These are phyloP conservation scores for Corylus heterophylla DNA, from an alignment of 306 rosid species.

Conservation along the genomic window DNA sequence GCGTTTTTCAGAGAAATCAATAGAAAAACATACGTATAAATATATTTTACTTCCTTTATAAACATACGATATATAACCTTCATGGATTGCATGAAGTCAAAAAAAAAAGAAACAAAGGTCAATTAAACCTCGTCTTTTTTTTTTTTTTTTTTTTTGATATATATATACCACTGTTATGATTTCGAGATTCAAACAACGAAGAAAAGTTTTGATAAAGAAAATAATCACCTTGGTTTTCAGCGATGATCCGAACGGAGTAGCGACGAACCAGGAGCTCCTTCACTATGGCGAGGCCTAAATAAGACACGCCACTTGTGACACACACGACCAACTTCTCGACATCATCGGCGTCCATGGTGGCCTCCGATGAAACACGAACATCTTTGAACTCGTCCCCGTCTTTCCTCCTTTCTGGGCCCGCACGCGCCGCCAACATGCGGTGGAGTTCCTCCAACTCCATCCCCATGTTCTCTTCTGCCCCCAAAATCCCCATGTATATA, in stretches of 20 bases:
- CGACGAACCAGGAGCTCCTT: conserved; percentile 65
- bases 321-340: conserved; percentile 48
- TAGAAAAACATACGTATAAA: background rate
- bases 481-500: conserved; percentile 55
- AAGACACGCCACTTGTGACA: conserved; percentile 85
- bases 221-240: conserved; percentile 51
- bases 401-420: conserved; percentile 50
- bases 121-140: too few species aligned
- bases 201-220: background rate
- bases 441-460: conserved; percentile 53
- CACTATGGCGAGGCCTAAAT: conserved; percentile 71
- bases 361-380: conserved; percentile 9
- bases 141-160: background rate
- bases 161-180: background rate
- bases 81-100: too few species aligned
- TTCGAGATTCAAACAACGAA: background rate
- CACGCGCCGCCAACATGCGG: conserved; percentile 39
- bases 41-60: background rate
- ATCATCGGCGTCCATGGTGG: conserved; percentile 17
- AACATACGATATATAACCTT: too few species aligned
- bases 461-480: conserved; percentile 46
- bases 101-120: too few species aligned
- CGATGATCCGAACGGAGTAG: conserved; percentile 69
- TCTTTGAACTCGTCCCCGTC: conserved; percentile 36
- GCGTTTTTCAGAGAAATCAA: conserved; percentile 8